Percentiles rank a stretch among this genome's conserved stretches.
Evolutionary conservation across 306 rosid species (phyloP).

Genomic region (Casuarina glauca): DNA sequence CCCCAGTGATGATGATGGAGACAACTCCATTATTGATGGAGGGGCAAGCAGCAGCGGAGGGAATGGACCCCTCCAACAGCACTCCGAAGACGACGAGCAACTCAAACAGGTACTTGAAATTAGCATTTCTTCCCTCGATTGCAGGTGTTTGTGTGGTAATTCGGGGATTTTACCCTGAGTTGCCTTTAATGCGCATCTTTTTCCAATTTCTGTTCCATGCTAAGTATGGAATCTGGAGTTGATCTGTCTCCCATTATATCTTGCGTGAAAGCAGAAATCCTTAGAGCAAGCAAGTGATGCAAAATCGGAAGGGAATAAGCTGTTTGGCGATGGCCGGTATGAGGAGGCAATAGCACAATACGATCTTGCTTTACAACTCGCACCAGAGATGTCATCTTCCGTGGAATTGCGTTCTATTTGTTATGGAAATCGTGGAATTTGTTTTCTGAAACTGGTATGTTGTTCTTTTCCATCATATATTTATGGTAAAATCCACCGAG

Average conservation of each 20-base stretch:
- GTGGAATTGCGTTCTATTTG: conserved; percentile 75
- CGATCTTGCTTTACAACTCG: conserved; percentile 63
- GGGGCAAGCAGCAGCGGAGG: not conserved
- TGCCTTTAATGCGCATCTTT: too few relatives aligned
- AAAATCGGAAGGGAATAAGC: conserved; percentile 73
- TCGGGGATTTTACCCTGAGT: not conserved
- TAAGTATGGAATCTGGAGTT: too few relatives aligned
- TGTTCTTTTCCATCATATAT: not conserved
- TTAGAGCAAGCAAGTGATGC: conserved; percentile 72
- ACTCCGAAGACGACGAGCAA: conserved; percentile 29
- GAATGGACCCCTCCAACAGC: not conserved
- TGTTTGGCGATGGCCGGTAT: conserved; percentile 61
- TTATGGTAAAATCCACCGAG: not conserved
- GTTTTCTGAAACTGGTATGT: conserved; percentile 76
- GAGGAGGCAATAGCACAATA: conserved; percentile 74
- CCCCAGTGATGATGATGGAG: conserved; percentile 31
- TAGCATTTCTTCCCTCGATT: not conserved
- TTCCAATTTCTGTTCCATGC: too few relatives aligned
- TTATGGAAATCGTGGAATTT: conserved; percentile 66
- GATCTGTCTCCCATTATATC: not conserved
- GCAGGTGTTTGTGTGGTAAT: not conserved
- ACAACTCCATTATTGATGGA: conserved; percentile 1
- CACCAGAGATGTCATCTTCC: conserved; percentile 68
- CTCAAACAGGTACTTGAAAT: conserved; percentile 13
- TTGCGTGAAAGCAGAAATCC: conserved; percentile 51